phyloP scores from a whole-genome alignment of 2,329 filamentous ascomycete species.

The Colletotrichum sp. region DNA sequence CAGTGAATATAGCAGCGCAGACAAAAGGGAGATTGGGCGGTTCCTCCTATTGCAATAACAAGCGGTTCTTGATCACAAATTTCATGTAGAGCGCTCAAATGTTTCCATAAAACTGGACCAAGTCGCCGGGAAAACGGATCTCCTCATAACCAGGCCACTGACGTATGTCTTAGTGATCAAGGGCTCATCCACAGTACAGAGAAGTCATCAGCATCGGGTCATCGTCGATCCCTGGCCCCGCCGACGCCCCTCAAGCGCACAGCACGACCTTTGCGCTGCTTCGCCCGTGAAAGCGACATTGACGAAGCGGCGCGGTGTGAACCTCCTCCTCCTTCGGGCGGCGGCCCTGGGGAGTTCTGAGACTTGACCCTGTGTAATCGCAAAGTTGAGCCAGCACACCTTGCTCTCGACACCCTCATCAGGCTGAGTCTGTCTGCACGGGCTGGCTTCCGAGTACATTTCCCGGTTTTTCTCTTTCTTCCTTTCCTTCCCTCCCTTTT shows the following conservation, averaged over 20 bases:
- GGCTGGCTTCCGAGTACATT: not conserved
- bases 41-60: not conserved
- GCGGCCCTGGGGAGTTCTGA: constrained; percentile 81
- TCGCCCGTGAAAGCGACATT: constrained; percentile 96
- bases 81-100: not conserved
- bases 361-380: not conserved
- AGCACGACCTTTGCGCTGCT: constrained; percentile 86
- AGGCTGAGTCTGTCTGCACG: not conserved
- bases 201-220: too few relatives aligned
- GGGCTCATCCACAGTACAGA: too few relatives aligned
- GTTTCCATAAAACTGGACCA: not conserved
- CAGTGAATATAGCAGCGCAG: too few relatives aligned
- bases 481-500: too few relatives aligned
- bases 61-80: not conserved
- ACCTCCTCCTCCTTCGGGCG: constrained; percentile 86
- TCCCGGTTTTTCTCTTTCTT: too few relatives aligned
- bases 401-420: not conserved
- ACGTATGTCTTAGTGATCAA: not conserved
- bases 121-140: not conserved
- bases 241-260: too few relatives aligned
- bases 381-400: not conserved
- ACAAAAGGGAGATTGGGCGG: too few relatives aligned
- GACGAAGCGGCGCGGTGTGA: constrained; percentile 95
- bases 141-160: not conserved
- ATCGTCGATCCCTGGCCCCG: not conserved